Percentiles rank a stretch among this genome's conserved stretches.
Conservation (phyloP, 2,329 filamentous ascomycete genomes). For the Colletotrichum zoysiae region DNA sequence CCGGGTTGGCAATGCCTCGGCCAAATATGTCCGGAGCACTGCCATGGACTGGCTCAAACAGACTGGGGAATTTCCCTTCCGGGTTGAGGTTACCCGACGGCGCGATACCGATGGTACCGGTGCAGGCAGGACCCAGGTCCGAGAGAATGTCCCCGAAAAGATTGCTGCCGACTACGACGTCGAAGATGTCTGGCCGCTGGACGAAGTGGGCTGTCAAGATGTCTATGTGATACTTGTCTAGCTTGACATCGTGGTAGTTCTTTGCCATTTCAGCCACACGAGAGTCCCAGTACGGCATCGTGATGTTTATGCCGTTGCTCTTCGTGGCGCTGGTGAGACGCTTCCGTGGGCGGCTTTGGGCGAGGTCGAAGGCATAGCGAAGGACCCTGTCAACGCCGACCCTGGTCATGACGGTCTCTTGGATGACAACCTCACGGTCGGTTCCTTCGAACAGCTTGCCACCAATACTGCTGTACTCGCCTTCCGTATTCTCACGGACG, state of each 20-base stretch:
- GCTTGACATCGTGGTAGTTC: constrained; percentile 71
- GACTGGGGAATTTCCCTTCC: constrained; percentile 63
- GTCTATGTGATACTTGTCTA: constrained; percentile 76
- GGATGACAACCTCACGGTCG: constrained; percentile 72
- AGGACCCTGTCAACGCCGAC: constrained; percentile 70
- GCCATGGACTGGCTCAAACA: constrained; percentile 80
- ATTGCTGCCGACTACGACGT: constrained; percentile 75
- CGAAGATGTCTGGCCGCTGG: constrained; percentile 68
- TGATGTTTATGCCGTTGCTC: constrained; percentile 74
- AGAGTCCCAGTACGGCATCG: constrained; percentile 78
- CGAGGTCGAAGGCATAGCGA: constrained; percentile 73
- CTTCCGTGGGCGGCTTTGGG: constrained; percentile 67
- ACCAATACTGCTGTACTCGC: constrained; percentile 75
- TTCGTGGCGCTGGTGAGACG: constrained; percentile 74
- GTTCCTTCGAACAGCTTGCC: constrained; percentile 70
- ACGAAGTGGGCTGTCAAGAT: constrained; percentile 76
- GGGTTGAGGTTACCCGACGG: constrained; percentile 78
- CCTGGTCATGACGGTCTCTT: constrained; percentile 74
- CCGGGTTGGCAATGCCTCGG: constrained; percentile 78
- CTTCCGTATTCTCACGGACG: constrained; percentile 75
- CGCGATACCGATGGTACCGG: constrained; percentile 79
- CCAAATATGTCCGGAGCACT: constrained; percentile 80
- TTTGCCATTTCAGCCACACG: constrained; percentile 65
- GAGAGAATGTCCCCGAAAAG: constrained; percentile 76
- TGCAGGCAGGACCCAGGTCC: constrained; percentile 77